A percentile compares a stretch with the other conserved stretches of the same genome.
Conservation (phyloP, 148 eudicot species). For the Chenopodium quinoa region DNA sequence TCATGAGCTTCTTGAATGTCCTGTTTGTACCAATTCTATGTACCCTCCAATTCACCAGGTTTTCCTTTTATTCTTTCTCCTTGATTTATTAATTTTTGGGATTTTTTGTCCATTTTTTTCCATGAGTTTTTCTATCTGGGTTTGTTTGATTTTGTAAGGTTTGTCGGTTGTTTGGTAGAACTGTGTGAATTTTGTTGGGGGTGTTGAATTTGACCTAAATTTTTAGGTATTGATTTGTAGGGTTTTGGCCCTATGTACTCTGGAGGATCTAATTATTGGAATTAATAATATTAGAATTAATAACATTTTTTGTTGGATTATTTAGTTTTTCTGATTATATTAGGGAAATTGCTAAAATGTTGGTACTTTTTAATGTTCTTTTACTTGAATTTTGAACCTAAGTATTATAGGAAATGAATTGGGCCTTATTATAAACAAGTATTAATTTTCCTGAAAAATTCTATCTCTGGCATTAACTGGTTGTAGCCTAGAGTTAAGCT, state of each 20-base stretch:
- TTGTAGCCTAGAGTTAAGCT: background rate
- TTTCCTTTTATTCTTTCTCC: slow-evolving; percentile 1
- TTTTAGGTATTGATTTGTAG: background rate
- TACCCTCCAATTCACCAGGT: slow-evolving; percentile 99
- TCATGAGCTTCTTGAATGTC: slow-evolving; percentile 95
- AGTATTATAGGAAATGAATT: background rate
- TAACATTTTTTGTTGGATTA: background rate
- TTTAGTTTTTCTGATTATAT: background rate
- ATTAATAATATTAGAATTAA: background rate
- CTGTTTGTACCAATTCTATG: slow-evolving; percentile 95
- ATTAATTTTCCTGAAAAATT: background rate
- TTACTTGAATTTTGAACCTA: background rate
- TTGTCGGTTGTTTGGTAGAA: background rate
- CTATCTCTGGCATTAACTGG: background rate
- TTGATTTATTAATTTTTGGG: background rate
- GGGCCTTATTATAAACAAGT: too few species aligned
- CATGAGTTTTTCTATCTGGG: background rate
- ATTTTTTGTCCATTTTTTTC: background rate
- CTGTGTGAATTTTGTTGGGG: background rate
- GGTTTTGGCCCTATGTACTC: background rate
- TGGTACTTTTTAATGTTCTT: background rate
- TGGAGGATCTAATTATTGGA: background rate
- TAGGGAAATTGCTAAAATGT: background rate
- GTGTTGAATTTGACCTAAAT: background rate
- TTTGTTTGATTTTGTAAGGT: slow-evolving; percentile 10